phyloP scores from a whole-genome alignment of 2,329 filamentous ascomycete genomes.

The Ophiostoma ulmi region DNA sequence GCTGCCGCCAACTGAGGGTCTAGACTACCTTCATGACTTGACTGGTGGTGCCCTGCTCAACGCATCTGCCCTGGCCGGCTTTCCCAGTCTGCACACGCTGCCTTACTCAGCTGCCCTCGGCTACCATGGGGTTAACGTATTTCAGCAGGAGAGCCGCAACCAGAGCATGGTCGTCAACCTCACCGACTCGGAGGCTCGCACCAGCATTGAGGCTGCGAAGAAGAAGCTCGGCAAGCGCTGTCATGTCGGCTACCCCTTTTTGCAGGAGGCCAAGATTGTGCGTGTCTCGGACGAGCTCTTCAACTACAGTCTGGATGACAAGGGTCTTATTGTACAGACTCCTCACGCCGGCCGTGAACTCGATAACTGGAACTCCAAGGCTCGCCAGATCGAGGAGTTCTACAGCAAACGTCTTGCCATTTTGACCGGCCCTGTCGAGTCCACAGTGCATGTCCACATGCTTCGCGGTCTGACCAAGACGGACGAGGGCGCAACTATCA shows the following conservation, averaged over 20 bases:
- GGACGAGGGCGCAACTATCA: constrained; percentile 82
- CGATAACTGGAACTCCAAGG: constrained; percentile 76
- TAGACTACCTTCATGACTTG: constrained; percentile 78
- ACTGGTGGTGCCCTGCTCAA: constrained; percentile 81
- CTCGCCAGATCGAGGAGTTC: constrained; percentile 73
- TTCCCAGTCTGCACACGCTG: constrained; percentile 82
- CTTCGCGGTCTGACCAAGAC: constrained; percentile 86
- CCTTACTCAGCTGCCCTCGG: constrained; percentile 76
- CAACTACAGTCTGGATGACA: constrained; percentile 68
- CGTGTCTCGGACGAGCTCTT: constrained; percentile 92
- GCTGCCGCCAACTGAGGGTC: constrained; percentile 81
- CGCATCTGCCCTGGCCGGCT: constrained; percentile 78
- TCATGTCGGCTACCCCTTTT: constrained; percentile 88
- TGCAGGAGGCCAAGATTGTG: constrained; percentile 87
- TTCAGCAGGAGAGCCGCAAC: constrained; percentile 92
- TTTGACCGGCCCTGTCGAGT: constrained; percentile 79
- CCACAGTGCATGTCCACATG: constrained; percentile 87
- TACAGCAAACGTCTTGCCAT: constrained; percentile 91
- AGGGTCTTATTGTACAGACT: constrained; percentile 60
- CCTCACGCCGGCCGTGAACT: constrained; percentile 74
- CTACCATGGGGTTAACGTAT: constrained; percentile 88
- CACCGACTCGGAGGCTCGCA: constrained; percentile 64
- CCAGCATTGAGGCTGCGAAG: constrained; percentile 67
- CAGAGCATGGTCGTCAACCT: constrained; percentile 93
- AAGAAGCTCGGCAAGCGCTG: constrained; percentile 77